Evolutionary conservation across 1,139 yeast genomes (phyloP).

Genomic region (Yamadazyma sp.): DNA sequence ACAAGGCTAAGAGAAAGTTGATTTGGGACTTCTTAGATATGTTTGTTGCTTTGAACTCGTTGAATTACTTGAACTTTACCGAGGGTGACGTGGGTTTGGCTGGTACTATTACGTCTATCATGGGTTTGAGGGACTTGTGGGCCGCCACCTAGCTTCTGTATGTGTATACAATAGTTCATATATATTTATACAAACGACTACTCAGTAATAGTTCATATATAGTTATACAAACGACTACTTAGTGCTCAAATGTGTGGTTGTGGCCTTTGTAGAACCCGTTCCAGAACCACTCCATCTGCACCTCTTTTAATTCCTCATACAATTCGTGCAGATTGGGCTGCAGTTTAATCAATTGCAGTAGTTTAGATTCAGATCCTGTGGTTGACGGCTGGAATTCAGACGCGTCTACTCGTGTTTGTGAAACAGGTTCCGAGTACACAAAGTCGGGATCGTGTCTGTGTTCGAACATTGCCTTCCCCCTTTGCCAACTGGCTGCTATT

Average conservation of each 20-base stretch:
- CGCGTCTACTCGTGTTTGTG: too few species aligned
- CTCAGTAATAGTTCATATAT: background rate
- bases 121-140: slow-evolving; percentile 82
- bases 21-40: slow-evolving; percentile 79
- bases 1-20: slow-evolving; percentile 59
- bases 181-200: background rate
- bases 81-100: slow-evolving; percentile 86
- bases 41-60: slow-evolving; percentile 71
- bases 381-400: too few species aligned
- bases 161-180: background rate
- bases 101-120: slow-evolving; percentile 76
- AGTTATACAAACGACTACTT: too few species aligned
- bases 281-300: slow-evolving; percentile 35
- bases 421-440: too few species aligned
- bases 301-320: slow-evolving; percentile 23
- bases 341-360: slow-evolving; percentile 16
- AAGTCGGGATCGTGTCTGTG: slow-evolving; percentile 1
- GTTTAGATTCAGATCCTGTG: slow-evolving; percentile 2
- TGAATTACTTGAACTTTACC: slow-evolving; percentile 59
- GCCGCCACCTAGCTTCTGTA: slow-evolving; percentile 18
- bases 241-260: background rate
- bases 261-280: slow-evolving; percentile 29
- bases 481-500: slow-evolving; percentile 7
- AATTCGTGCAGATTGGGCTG: slow-evolving; percentile 17
- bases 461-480: slow-evolving; percentile 9